Base-by-base conservation (phyloP, 2,329 filamentous ascomycete species). In the Didymella arachidicola region DNA sequence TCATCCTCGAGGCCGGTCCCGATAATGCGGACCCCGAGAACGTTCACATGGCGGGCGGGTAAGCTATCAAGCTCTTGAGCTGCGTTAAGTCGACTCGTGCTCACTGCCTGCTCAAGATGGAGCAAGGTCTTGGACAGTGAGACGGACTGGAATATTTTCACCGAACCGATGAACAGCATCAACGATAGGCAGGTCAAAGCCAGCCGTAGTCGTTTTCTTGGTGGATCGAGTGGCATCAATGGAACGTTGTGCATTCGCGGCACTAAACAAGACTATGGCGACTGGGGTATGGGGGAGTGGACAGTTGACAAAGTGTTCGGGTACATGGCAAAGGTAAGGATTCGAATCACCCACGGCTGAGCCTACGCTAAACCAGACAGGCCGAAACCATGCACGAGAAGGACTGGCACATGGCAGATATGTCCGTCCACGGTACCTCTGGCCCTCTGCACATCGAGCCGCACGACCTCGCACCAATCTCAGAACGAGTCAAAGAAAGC, bases 321-420 rank as follows among this genome's bases (percentile, higher is more conserved):
- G 12, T 85, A 82, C 52, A 87, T 87, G 80, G 79, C 74, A 48
- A 86, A 85, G 70, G 83, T 68, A 45, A 0, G 51, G 26, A 4
- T 42, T 1, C 6, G 18, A 7, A 4, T 3, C 4, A 14, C 14
- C 12, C n/a, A 4, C 16, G 0, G 18, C 2, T 5, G 2, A 6
- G 2, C 22, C 14, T 0, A 27, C 14, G 18, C 53, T 60, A 14
- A 63, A 26, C 4, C 1, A 7, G 12, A 25, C 16, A 72, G 72
- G 80, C 83, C 39, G 86, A 88, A 62, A 84, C 81, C 2, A 88
- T 87, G 64, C 82, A 87, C 54, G 67, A 73, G 19, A 87, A 87
- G 66, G 74, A 81, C 27, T 87, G 84, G 84, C 86, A 86, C 70
- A 69, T 84, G 32, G 80, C 80, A 2, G 77, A 81, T 41, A 68